Base-by-base conservation (phyloP, 805 yeast species). In the Blastobotrys parvus region DNA sequence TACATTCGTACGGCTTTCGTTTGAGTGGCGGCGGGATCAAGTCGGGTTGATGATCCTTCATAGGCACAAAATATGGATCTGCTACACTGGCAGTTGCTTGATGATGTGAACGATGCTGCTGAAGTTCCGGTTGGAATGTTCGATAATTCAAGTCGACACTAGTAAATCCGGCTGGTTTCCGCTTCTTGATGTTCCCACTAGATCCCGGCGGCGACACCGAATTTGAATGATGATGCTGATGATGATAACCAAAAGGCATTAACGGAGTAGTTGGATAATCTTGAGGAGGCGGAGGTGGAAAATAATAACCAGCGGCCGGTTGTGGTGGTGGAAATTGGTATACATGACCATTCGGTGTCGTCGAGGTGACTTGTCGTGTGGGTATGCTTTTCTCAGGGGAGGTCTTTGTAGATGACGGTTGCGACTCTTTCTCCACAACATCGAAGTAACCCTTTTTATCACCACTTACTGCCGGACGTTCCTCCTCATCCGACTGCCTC, bases 1-100 rank as follows among this genome's bases (percentile, higher is more conserved):
- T 42, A 34, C 56, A 53, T 15, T 41, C 39, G 31, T 45, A 53
- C 7, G 54, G 50, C 43, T 51, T 51, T n/a, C 35, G 30, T 39
- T 38, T 50, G 41, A 30, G 34, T 17, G 15, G 45, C 21, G 29
- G 29, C 29, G 29, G 29, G 7, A 25, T 25, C 11, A 35, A 18
- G 21, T 27, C 32, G 22, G 41, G 11, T 25, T 38, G 22, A 31
- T 25, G 29, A 7, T 25, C 11, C 7, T 7, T 32, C 10, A 7
- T 13, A 16, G 19, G 19, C 10, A 17, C 35, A 32, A 17, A 16
- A 16, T 35, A 17, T 6, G 25, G 25, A 16, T 17, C n/a, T 11
- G 38, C n/a, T 35, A 20, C 22, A 20, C 22, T 35, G 6, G 25
- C 38, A 16, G 38, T 10, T 6, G 25, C 15, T 7, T 8, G 11